phyloP scores from a whole-genome alignment of 75 land plant genomes.

The Sequoiadendron giganteum region DNA sequence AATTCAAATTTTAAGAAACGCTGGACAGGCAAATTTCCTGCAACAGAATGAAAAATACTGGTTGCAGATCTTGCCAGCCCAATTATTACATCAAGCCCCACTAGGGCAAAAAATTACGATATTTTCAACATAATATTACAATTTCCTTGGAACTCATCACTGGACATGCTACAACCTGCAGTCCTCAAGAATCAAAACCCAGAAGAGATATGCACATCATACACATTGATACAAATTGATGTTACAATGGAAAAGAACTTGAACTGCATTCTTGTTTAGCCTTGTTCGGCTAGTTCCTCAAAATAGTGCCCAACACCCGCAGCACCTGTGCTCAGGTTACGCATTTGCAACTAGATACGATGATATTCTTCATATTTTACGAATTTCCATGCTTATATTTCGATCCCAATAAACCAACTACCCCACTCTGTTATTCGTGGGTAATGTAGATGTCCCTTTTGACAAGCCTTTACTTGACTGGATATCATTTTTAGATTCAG shows the following conservation, averaged over 20 bases:
- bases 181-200: neutral
- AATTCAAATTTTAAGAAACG: too few relatives aligned
- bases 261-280: neutral
- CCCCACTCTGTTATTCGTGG: neutral
- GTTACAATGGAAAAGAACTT: neutral
- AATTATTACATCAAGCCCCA: constrained; percentile 2
- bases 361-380: neutral
- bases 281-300: neutral
- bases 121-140: neutral
- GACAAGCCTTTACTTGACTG: neutral
- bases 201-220: neutral
- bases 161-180: neutral
- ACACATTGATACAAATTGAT: constrained; percentile 6
- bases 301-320: neutral
- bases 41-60: neutral
- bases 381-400: neutral
- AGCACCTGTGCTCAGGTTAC: neutral
- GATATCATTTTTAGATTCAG: neutral
- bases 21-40: neutral
- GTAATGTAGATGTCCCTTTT: neutral
- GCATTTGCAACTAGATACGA: neutral
- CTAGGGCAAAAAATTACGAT: neutral
- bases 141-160: neutral
- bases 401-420: neutral
- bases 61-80: neutral